phyloP scores from a whole-genome alignment of 257 asterid species.

The Scutellaria minor region DNA sequence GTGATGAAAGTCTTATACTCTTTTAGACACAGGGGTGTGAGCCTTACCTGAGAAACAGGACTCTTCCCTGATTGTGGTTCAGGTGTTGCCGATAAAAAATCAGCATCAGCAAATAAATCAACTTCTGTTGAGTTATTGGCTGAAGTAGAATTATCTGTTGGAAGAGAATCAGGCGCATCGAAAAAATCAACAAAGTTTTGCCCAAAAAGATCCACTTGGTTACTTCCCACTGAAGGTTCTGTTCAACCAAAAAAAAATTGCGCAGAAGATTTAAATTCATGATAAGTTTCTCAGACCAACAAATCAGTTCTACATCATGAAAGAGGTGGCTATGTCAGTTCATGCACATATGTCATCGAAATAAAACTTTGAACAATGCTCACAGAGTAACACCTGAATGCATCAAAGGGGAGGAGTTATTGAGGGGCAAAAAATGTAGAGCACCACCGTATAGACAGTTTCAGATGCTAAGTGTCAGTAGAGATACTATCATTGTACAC shows the following conservation, averaged over 20 bases:
- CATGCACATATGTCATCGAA: constrained; percentile 12
- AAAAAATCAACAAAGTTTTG: constrained; percentile 68
- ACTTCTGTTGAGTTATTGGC: constrained; percentile 59
- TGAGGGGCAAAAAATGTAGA: background rate
- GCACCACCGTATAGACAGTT: background rate
- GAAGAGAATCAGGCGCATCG: constrained; percentile 64
- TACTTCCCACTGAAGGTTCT: constrained; percentile 71
- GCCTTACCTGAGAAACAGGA: constrained; percentile 60
- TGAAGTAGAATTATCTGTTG: constrained; percentile 46
- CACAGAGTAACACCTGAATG: background rate
- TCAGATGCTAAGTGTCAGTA: background rate
- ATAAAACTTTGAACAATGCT: background rate
- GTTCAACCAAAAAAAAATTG: constrained; percentile 34
- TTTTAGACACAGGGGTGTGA: background rate
- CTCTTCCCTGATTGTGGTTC: constrained; percentile 42
- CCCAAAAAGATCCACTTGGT: constrained; percentile 75
- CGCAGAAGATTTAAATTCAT: constrained; percentile 1
- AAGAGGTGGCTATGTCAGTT: constrained; percentile 5
- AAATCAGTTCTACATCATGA: background rate
- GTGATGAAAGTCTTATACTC: background rate
- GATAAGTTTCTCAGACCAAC: too few relatives aligned
- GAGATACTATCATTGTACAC: constrained; percentile 2
- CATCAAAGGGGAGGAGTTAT: background rate
- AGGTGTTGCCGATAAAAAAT: constrained; percentile 74
- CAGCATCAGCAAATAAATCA: constrained; percentile 89